These are phyloP conservation scores for Cymbopogon citratus DNA, from an alignment of 176 grass and related monocot species.

Conservation along the genomic window DNA sequence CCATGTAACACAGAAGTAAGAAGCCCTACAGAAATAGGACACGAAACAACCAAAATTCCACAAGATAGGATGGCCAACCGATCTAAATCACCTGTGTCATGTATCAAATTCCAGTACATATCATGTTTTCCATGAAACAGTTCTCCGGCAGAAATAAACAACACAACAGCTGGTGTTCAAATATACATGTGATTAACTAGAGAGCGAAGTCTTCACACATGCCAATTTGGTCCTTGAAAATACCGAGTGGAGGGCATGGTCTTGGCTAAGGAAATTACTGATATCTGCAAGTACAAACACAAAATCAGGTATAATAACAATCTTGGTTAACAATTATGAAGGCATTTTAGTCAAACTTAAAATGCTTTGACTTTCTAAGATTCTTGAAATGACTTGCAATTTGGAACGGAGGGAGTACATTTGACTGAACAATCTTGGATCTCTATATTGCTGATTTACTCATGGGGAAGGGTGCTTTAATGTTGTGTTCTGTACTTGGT, in stretches of 20 bases:
- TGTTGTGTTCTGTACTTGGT: neutral
- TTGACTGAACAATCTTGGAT: neutral
- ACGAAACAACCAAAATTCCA: neutral
- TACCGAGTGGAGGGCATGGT: neutral
- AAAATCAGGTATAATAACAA: no score
- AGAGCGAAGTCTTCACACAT: neutral
- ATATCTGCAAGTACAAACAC: neutral
- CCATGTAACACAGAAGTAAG: neutral
- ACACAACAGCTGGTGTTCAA: neutral
- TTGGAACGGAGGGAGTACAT: no score
- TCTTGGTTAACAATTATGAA: neutral
- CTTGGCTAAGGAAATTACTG: neutral
- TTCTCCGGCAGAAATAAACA: neutral
- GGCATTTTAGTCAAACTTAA: no score
- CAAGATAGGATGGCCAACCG: neutral
- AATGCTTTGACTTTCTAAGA: no score
- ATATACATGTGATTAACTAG: conserved; percentile 4
- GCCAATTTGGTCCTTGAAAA: neutral
- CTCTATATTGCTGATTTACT: neutral
- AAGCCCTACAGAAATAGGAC: neutral
- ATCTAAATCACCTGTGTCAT: neutral
- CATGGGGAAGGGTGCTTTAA: neutral
- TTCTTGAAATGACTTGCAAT: no score
- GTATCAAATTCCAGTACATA: neutral
- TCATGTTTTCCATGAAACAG: neutral